These are phyloP conservation scores for Arabidopsis thaliana DNA, from an alignment of 345 rosid genomes.

Conservation along the genomic window DNA sequence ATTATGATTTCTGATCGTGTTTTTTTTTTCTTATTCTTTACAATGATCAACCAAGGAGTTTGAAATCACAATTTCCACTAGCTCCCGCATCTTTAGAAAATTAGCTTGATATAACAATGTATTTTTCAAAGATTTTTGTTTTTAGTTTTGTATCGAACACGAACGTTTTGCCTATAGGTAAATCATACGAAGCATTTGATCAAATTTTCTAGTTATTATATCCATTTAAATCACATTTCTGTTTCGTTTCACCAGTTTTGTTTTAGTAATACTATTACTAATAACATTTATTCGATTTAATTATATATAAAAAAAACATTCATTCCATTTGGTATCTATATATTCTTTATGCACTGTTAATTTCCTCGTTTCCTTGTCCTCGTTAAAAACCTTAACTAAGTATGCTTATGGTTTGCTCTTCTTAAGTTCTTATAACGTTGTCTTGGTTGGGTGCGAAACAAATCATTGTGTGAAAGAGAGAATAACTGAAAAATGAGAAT, in stretches of 20 bases:
- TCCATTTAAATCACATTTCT: neutral
- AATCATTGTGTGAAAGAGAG: neutral
- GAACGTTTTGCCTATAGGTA: neutral
- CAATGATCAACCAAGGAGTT: conserved; percentile 54
- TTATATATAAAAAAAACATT: too few species aligned
- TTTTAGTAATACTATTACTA: too few species aligned
- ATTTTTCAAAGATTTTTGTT: neutral
- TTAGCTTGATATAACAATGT: neutral
- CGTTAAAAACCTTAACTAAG: neutral
- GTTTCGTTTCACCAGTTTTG: neutral
- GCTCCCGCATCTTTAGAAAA: conserved; percentile 65
- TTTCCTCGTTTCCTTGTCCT: neutral
- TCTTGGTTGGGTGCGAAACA: conserved; percentile 6
- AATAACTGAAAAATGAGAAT: conserved; percentile 6
- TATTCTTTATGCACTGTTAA: neutral
- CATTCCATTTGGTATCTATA: neutral
- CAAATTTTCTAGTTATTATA: neutral
- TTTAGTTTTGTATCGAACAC: neutral
- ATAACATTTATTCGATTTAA: too few species aligned
- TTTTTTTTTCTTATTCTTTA: neutral
- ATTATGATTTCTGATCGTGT: neutral
- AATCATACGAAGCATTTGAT: neutral
- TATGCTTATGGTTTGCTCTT: neutral
- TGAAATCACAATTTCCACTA: conserved; percentile 63
- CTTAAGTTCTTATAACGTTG: conserved; percentile 12